Evolutionary conservation across 2,329 filamentous ascomycete species (phyloP), one percentile per base, ranked within the genome.

Genomic region (Xylariales sp.): DNA sequence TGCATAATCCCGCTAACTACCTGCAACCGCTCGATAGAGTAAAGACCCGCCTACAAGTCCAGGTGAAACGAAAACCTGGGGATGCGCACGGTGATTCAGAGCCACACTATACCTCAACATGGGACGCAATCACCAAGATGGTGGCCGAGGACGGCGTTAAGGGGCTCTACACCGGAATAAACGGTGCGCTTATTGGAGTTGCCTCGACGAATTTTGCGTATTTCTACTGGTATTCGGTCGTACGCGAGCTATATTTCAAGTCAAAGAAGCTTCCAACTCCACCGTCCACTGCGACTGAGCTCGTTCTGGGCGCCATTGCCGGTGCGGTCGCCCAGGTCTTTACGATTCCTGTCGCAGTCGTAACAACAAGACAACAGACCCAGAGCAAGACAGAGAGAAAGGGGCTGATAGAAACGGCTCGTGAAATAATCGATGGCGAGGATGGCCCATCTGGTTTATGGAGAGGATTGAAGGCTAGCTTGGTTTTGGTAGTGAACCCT

Each of bases 181-280:
- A 89, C 68, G 94, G 95, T 58, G 90, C 94, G 4, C 84, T 99
- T 18, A 83, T 98, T 59, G 96, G 96, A 62, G 96, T 99, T 43
- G 95, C 94, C 1, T 97, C 94, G 32, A 98, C 95, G 60, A 99
- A 99, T 81, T 99, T 99, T 79, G 96, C 96, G 75, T 99, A 99
- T 83, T 99, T 99, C 80, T 99, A 99, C 83, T 98, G 95, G 94
- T 98, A 98, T 80, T 95, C 93, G 5, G 83, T 96, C 34, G 93
- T 97, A 39, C 90, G 96, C 70, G 89, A 89, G 16, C 81, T 97
- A 23, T 98, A 98, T 79, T 81, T 93, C 73, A 87, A 87, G 72
- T 83, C 87, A 48, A 79, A 85, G 69, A 87, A 86, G 72, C 78
- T 78, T 16, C 73, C 78, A 3, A 77, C 76, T 3, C 78, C 90